Evolutionary conservation across 176 grass and related monocot genomes (phyloP), one percentile per base, ranked within the genome.

Genomic region (Luzula sylvatica): DNA sequence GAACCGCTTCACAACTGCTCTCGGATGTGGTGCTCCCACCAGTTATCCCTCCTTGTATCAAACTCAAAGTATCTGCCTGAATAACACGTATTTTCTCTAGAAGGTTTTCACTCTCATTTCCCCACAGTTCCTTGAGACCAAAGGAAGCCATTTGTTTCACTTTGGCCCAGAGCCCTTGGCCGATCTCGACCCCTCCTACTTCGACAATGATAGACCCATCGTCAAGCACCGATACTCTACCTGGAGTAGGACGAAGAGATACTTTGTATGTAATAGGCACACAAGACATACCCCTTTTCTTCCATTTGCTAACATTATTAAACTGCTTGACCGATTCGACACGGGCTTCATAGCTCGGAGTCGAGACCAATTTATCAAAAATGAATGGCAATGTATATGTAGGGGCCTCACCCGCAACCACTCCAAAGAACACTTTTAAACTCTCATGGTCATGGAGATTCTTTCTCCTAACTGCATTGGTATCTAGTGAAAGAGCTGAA

Each of bases 151-250:
- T 72, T 38, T 93, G 87, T 46, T 93, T 79, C 20, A 86, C 87
- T 66, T 93, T 85, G 2, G 87, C 86, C 87, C 87, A 93, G 29
- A 93, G 44, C 6, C 87, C 87, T 59, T 86, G 87, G 9, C 87
- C 87, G 26, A 93, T 42, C 58, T 93, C 81, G 41, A 86, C 4
- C 29, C 87, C 81, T 55, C 87, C 81, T 15, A 93, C 87, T 61
- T 86, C 61, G 46, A 93, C 77, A 42, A 78, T 69, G 32, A 93
- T 70, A 29, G 87, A 93, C 2, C 69, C 74, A 21, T 93, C 87
- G 42, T 69, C 69, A 20, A 93, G 61, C 30, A 93, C 53, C n/a
- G 87, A 93, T 29, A 93, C 81, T 75, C 78, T 75, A 25, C 87
- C 87, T 7, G 80, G 72, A 17, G 48, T 50, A 5, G 80, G 15